These are phyloP conservation scores for Nemania sp. DNA, from an alignment of 2,329 filamentous ascomycete species.

Conservation along the genomic window DNA sequence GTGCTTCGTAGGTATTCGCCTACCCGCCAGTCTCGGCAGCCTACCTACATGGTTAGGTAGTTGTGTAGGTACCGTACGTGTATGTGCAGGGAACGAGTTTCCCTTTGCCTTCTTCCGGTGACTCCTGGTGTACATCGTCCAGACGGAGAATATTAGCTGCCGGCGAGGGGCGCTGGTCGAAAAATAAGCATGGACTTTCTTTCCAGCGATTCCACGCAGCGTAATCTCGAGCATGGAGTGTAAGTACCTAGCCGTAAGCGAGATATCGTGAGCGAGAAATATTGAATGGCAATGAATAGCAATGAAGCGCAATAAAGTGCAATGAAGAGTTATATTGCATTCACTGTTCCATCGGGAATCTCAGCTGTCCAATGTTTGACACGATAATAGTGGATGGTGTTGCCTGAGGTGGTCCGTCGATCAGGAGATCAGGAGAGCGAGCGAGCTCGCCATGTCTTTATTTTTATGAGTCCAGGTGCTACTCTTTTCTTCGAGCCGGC, in stretches of 20 bases:
- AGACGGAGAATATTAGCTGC: conserved; percentile 26
- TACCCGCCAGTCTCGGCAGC: too few species aligned
- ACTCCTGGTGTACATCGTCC: conserved; percentile 17
- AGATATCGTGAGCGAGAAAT: conserved; percentile 14
- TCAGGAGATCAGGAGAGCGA: conserved; percentile 11
- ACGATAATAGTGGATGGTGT: conserved; percentile 2
- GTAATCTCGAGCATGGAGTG: conserved; percentile 20
- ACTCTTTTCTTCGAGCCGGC: not conserved
- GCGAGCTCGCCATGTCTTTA: not conserved
- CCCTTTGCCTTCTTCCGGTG: conserved; percentile 11
- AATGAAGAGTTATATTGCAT: conserved; percentile 20
- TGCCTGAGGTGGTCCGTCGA: conserved; percentile 17
- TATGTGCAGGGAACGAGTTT: conserved; percentile 13
- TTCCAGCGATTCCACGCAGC: conserved; percentile 12
- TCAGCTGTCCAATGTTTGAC: conserved; percentile 14
- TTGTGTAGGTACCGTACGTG: too few species aligned
- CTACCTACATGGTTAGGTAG: too few species aligned
- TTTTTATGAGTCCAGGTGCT: not conserved
- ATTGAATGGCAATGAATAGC: conserved; percentile 6
- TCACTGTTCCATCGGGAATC: conserved; percentile 13
- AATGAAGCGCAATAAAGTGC: conserved; percentile 5
- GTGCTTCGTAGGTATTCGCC: too few species aligned
- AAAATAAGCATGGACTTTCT: conserved; percentile 10
- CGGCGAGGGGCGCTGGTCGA: conserved; percentile 10
- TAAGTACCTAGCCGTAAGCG: conserved; percentile 12